These are phyloP conservation scores for Aspergillus puulaauensis DNA, from an alignment of 2,329 filamentous ascomycete species.

Conservation along the genomic window DNA sequence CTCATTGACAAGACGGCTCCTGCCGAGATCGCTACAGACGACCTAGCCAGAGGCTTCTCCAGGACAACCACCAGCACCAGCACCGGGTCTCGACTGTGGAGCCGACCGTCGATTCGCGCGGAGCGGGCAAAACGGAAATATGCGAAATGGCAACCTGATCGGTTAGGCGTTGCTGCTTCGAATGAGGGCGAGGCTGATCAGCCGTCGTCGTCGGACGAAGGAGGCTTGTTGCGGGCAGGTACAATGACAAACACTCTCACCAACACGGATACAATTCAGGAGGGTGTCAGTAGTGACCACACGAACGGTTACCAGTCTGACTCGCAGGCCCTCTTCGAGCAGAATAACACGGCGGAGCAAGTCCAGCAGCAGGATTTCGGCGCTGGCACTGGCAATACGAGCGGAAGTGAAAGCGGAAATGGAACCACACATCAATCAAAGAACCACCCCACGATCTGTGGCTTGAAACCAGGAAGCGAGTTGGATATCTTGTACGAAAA, in stretches of 20 bases:
- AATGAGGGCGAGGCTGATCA: conserved; percentile 16
- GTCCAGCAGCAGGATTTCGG: background rate
- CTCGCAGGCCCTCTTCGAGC: conserved; percentile 8
- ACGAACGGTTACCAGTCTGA: background rate
- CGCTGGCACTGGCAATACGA: background rate
- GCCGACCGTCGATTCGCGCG: conserved; percentile 35
- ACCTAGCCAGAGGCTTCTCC: conserved; percentile 15
- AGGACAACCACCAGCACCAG: conserved; percentile 5
- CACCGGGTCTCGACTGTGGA: conserved; percentile 19
- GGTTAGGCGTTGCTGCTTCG: conserved; percentile 49
- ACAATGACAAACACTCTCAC: conserved; percentile 14
- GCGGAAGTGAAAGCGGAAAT: background rate
- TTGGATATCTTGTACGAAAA: conserved; percentile 96
- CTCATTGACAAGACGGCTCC: conserved; percentile 43
- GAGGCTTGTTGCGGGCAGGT: conserved; percentile 17
- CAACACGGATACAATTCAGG: conserved; percentile 5
- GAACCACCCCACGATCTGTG: conserved; percentile 15
- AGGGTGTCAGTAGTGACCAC: background rate
- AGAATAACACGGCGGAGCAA: conserved; percentile 1
- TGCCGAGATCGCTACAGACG: conserved; percentile 22
- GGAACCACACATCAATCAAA: conserved; percentile 3
- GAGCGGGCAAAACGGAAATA: conserved; percentile 46
- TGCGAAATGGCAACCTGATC: conserved; percentile 54
- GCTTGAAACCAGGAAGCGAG: conserved; percentile 41
- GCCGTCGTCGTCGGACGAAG: conserved; percentile 20